A percentile compares a stretch with the other conserved stretches of the same genome.
Conservation (phyloP, 192 early-diverging fungal species). For the Lobosporangium transversale region DNA sequence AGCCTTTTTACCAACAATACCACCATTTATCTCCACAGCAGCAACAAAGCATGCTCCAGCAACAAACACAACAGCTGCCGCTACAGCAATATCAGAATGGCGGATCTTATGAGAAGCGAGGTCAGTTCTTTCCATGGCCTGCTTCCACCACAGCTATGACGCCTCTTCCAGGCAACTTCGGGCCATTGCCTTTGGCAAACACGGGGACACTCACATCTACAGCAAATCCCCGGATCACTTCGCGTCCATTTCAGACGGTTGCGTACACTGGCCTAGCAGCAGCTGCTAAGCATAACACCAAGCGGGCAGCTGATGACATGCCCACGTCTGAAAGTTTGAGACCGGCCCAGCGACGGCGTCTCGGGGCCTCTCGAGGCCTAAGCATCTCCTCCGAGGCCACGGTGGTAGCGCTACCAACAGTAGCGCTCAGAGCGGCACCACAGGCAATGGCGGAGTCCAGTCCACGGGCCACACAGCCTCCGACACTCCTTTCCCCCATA, state of each 20-base stretch:
- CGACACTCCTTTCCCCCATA: constrained; percentile 18
- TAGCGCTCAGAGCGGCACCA: background rate
- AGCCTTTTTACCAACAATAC: constrained; percentile 3
- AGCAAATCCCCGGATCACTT: too few species aligned
- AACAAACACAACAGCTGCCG: background rate
- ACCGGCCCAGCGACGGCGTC: too few species aligned
- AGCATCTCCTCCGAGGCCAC: too few species aligned
- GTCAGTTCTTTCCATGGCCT: constrained; percentile 6
- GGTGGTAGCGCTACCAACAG: too few species aligned
- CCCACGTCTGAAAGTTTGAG: too few species aligned
- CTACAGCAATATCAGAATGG: background rate
- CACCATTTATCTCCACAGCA: constrained; percentile 3
- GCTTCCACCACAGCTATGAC: constrained; percentile 15
- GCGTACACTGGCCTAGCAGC: too few species aligned
- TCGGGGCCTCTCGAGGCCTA: too few species aligned
- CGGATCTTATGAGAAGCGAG: constrained; percentile 15
- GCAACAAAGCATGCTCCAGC: constrained; percentile 2
- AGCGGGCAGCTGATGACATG: too few species aligned
- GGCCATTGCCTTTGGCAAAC: background rate
- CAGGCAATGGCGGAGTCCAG: background rate
- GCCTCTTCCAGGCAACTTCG: constrained; percentile 13
- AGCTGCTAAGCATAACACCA: too few species aligned
- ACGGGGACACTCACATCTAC: background rate
- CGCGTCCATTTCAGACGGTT: too few species aligned
- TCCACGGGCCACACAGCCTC: background rate